Evolutionary conservation across 495 filamentous ascomycete species (phyloP), one percentile per base, ranked within the genome.

Genomic region (Sporormia fimetaria): DNA sequence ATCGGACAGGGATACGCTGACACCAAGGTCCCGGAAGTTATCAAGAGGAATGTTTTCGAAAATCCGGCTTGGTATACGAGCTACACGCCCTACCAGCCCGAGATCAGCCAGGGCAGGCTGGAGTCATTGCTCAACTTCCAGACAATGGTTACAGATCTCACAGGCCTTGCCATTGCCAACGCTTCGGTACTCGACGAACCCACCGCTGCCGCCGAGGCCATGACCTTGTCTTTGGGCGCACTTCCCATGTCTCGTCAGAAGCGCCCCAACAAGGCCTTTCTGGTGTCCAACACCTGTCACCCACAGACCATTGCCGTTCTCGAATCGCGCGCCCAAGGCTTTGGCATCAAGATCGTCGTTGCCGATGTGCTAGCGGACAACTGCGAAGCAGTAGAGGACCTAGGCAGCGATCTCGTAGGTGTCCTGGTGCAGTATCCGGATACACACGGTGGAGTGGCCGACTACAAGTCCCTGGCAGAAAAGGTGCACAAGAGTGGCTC

Each of bases 31-130:
- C 90, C 90, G 12, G 80, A 84, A 37, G 90, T 96, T 22, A 94
- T 98, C 57, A 83, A 92, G 63, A 72, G 90, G 53, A 98, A 98
- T 59, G 71, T 96, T 6, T 67, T 98, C 21, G 88, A 98, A 69
- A 84, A 77, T 54, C 90, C 90, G 1, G 92, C 79, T 11, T 98
- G 90, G 90, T 98, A 98, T 63, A 98, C 90, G 27, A 95, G 87
- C 59, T 98, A 98, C 58, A 96, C 90, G 0, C 90, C 90, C 18
- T 98, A 98, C 61, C 90, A 98, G 60, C 87, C 90, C 2, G 90
- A 98, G 64, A 96, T 98, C 67, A 93, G 85, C 55, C 90, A 98
- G 62, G 90, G 69, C 36, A 27, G 52, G 38, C 38, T 66, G 48
- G 92, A 96, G 67, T 94, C 87, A 5, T 67, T 98, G 27, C 67